Base-by-base conservation (phyloP, 495 filamentous ascomycete genomes). In the Polyplosphaeria fusca region DNA sequence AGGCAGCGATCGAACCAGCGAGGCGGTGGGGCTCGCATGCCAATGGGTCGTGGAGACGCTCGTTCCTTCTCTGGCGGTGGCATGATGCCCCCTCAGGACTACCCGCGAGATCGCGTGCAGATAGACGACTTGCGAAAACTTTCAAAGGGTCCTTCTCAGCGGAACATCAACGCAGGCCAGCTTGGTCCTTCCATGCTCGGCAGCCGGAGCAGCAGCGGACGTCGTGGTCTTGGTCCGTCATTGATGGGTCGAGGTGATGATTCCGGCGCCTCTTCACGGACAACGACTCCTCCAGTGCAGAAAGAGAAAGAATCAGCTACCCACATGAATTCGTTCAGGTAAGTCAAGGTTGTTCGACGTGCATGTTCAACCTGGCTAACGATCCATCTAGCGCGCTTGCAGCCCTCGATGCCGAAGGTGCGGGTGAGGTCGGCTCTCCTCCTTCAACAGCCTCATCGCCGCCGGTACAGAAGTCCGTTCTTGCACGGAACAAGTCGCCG, bases 261-360 rank as follows among this genome's bases (percentile, higher is more conserved):
- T 65, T 88, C 85, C 60, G 83, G 81, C 55, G 81, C 85, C 45
- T 91, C 88, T 51, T 96, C 91, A 49, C 85, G 93, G 62, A 93
- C 87, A 56, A 86, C 85, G 64, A 96, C 92, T 51, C 90, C 90
- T 22, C 86, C 90, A 54, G 72, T 83, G n/a, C 52, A 62, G 44
- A 83, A 85, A 74, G 73, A 77, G 55, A 76, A 78, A 61, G 79
- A 85, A 61, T 77, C 85, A 43, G 76, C 83, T 32, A 80, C 86
- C 30, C 83, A 86, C 54, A 78, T 81, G 48, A 98, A 96, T 74
- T 84, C 89, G 61, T 98, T 93, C 78, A 90, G 89, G 93, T 95
- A 63, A 32, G 7, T 7, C 30, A 14, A 35, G 30, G 30, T 35
- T 14, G 30, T 35, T 35, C 7, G 14, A 7, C 7, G 3, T 38